These are phyloP conservation scores for Samsoniella hepiali DNA, from an alignment of 2,329 filamentous ascomycete genomes.

Conservation along the genomic window DNA sequence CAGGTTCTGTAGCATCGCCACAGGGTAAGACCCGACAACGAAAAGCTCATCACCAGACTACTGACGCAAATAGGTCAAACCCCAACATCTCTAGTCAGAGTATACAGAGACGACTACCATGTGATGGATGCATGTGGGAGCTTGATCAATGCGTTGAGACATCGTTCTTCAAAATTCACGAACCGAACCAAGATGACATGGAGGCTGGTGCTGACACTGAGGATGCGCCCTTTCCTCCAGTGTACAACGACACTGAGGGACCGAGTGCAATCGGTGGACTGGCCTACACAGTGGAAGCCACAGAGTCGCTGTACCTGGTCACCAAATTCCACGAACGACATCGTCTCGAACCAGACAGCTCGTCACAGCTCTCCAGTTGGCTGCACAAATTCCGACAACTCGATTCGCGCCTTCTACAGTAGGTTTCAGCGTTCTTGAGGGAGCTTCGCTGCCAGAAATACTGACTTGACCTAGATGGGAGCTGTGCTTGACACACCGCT, in stretches of 20 bases:
- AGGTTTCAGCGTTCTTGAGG: constrained; percentile 17
- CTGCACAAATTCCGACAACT: constrained; percentile 44
- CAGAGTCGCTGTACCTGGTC: constrained; percentile 41
- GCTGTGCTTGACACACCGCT: constrained; percentile 41
- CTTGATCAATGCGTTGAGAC: constrained; percentile 33
- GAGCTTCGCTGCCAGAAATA: background rate
- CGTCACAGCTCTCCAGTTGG: constrained; percentile 39
- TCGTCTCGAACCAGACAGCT: constrained; percentile 34
- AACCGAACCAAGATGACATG: constrained; percentile 29
- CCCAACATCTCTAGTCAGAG: constrained; percentile 13
- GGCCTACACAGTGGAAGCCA: constrained; percentile 45
- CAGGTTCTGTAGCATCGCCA: constrained; percentile 39
- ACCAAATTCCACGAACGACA: constrained; percentile 43
- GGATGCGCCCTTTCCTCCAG: constrained; percentile 21
- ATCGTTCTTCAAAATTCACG: constrained; percentile 20
- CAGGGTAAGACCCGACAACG: constrained; percentile 34
- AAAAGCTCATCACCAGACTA: constrained; percentile 14
- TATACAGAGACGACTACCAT: constrained; percentile 34
- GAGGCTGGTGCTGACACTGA: constrained; percentile 26
- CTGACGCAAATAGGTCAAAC: constrained; percentile 35
- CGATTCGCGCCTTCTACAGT: constrained; percentile 41
- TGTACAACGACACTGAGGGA: constrained; percentile 3
- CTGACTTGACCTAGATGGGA: constrained; percentile 36
- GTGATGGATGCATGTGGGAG: constrained; percentile 39
- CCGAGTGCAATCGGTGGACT: constrained; percentile 33